Percentiles rank a stretch among this genome's conserved stretches.
Conservation (phyloP, 2,329 filamentous ascomycete species). For the Fulvia fulva region DNA sequence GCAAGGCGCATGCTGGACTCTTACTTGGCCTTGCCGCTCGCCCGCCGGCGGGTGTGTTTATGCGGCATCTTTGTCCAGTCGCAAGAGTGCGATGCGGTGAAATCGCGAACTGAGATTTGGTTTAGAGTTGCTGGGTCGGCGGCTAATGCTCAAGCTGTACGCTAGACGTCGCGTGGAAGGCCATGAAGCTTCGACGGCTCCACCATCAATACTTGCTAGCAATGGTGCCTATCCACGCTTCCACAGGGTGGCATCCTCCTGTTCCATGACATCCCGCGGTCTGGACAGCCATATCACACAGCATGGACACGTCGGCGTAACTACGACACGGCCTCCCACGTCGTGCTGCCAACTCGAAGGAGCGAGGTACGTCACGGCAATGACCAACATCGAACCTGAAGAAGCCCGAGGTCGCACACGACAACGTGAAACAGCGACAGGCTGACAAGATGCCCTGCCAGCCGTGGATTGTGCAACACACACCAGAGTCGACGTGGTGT, state of each 20-base stretch:
- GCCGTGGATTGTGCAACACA: not conserved
- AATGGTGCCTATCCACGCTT: not conserved
- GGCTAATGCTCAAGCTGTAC: not conserved
- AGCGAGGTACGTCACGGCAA: not conserved
- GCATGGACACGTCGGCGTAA: not conserved
- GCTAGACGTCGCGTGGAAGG: not conserved
- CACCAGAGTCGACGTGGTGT: not conserved
- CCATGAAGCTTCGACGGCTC: not conserved
- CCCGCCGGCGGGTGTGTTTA: slow-evolving; percentile 32
- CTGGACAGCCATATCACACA: not conserved
- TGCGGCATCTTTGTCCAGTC: slow-evolving; percentile 23
- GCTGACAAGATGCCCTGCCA: not conserved
- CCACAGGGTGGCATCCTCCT: not conserved
- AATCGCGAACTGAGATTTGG: not conserved
- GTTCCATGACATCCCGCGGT: not conserved
- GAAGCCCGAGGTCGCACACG: not conserved
- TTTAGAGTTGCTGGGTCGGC: not conserved
- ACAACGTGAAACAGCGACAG: slow-evolving; percentile 1
- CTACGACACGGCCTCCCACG: not conserved
- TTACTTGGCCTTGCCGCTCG: slow-evolving; percentile 37
- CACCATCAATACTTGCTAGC: not conserved
- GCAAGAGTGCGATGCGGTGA: not conserved
- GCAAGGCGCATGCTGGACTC: slow-evolving; percentile 1
- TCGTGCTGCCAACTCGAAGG: not conserved
- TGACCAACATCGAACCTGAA: no score